These are phyloP conservation scores for Austroboletus eburneus DNA, from an alignment of 768 basidiomycete species.

Conservation along the genomic window DNA sequence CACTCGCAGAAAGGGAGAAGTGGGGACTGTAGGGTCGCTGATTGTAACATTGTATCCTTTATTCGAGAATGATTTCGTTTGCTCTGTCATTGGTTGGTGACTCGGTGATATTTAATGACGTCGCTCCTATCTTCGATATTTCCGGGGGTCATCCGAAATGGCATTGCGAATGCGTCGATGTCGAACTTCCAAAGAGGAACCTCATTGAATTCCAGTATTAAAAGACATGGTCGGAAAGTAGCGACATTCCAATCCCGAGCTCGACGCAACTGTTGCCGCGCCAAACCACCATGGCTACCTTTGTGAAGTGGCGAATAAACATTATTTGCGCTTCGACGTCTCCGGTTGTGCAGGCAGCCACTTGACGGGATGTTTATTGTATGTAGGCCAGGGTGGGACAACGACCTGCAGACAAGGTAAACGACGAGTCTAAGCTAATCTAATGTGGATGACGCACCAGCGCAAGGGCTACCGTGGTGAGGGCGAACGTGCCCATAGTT, in stretches of 20 bases:
- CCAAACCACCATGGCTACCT: background rate
- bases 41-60: conserved; percentile 22
- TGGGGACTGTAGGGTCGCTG: conserved; percentile 23
- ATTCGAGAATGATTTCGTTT: conserved; percentile 15
- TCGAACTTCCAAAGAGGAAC: too few species aligned
- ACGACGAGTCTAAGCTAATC: too few species aligned
- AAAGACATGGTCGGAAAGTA: too few species aligned
- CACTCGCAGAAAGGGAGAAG: conserved; percentile 17
- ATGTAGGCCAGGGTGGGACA: conserved; percentile 66
- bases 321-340: conserved; percentile 21
- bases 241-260: too few species aligned
- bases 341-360: conserved; percentile 21
- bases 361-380: conserved; percentile 19
- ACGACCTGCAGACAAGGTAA: too few species aligned
- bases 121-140: too few species aligned
- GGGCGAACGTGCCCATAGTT: conserved; percentile 21
- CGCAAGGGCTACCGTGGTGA: conserved; percentile 18
- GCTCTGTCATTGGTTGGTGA: conserved; percentile 1
- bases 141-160: too few species aligned
- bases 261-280: background rate
- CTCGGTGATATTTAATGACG: too few species aligned
- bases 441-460: conserved; percentile 14
- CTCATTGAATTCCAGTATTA: too few species aligned
- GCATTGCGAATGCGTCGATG: too few species aligned
- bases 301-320: background rate